A percentile compares a stretch with the other conserved stretches of the same genome.
These are phyloP conservation scores for Gilbertella persicaria DNA, from an alignment of 371 early-diverging fungal species.

Conservation along the genomic window DNA sequence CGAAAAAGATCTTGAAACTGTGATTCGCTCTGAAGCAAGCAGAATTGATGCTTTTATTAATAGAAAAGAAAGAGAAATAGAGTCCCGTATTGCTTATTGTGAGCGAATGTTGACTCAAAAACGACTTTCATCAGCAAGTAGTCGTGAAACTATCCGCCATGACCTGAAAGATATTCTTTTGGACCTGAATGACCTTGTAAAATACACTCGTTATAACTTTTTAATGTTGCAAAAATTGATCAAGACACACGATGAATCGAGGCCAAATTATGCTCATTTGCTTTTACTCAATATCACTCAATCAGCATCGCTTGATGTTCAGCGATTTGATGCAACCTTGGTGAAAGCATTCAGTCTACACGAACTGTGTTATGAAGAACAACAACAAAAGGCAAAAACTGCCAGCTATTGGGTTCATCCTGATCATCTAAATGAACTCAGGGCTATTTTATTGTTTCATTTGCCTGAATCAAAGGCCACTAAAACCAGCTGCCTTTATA, in stretches of 20 bases:
- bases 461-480: slow-evolving; percentile 87
- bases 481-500: slow-evolving; percentile 94
- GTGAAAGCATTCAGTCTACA: slow-evolving; percentile 87
- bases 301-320: slow-evolving; percentile 35
- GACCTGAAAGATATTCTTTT: slow-evolving; percentile 78
- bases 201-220: slow-evolving; percentile 94
- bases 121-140: slow-evolving; percentile 18
- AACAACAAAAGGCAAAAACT: slow-evolving; percentile 72
- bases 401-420: slow-evolving; percentile 99
- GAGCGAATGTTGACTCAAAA: slow-evolving; percentile 45
- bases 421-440: slow-evolving; percentile 96
- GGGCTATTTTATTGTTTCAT: slow-evolving; percentile 88
- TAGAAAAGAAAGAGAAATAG: slow-evolving; percentile 86
- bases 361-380: slow-evolving; percentile 76
- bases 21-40: slow-evolving; percentile 85
- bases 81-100: slow-evolving; percentile 81
- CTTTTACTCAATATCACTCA: slow-evolving; percentile 34
- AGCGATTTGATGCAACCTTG: slow-evolving; percentile 80
- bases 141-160: slow-evolving; percentile 62
- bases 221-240: slow-evolving; percentile 93
- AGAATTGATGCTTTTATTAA: slow-evolving; percentile 66
- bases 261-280: slow-evolving; percentile 20
- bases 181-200: slow-evolving; percentile 89
- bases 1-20: slow-evolving; percentile 83
- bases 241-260: slow-evolving; percentile 79